Evolutionary conservation across 768 basidiomycete species (phyloP).

Genomic region (Pholiota molesta): DNA sequence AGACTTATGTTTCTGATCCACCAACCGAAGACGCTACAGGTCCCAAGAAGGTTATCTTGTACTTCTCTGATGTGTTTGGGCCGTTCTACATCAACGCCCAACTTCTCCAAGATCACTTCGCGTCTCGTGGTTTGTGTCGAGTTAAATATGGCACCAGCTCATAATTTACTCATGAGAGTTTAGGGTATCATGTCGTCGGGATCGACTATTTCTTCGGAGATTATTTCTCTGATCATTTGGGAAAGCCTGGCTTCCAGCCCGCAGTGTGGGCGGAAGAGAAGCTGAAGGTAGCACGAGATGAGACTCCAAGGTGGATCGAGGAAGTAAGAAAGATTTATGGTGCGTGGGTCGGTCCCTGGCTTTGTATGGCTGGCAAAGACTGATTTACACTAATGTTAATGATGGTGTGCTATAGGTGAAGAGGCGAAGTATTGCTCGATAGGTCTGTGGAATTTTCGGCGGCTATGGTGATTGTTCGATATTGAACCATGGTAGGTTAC

Average conservation of each 20-base stretch:
- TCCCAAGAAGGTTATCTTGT: constrained; percentile 42
- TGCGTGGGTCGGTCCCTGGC: constrained; percentile 12
- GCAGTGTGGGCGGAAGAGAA: constrained; percentile 44
- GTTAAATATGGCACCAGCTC: too few relatives aligned
- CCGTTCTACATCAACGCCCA: too few relatives aligned
- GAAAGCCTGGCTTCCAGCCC: constrained; percentile 37
- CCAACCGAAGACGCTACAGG: constrained; percentile 40
- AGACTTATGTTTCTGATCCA: constrained; percentile 55
- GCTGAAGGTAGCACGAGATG: constrained; percentile 37
- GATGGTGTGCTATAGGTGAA: neutral
- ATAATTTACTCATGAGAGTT: neutral
- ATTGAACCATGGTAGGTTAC: constrained; percentile 41
- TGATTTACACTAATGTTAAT: too few relatives aligned
- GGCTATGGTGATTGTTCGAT: too few relatives aligned
- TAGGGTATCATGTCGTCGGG: constrained; percentile 62
- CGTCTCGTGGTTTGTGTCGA: too few relatives aligned
- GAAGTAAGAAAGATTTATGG: constrained; percentile 54
- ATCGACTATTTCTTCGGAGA: constrained; percentile 70
- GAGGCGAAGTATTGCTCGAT: constrained; percentile 11
- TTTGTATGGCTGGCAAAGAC: neutral
- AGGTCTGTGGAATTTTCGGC: neutral
- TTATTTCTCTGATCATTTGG: constrained; percentile 41
- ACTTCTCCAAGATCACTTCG: too few relatives aligned
- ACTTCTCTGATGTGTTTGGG: too few relatives aligned
- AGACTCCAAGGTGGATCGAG: constrained; percentile 53